Evolutionary conservation across 805 yeast species (phyloP).

Genomic region (Saccharomycopsis microspora): DNA sequence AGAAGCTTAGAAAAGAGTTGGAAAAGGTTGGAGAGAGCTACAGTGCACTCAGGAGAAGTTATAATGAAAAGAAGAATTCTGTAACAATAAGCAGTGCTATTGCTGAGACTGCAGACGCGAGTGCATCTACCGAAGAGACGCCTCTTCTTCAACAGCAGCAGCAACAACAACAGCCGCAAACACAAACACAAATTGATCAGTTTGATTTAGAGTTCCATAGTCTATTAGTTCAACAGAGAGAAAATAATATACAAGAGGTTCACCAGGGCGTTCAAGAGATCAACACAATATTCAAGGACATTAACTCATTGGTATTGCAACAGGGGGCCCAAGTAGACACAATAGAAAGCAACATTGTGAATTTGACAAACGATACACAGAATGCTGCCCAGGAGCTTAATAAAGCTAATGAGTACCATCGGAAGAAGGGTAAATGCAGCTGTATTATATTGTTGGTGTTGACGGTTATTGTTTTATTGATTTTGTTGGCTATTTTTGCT

Average conservation of each 20-base stretch:
- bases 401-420: slow-evolving; percentile 70
- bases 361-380: slow-evolving; percentile 51
- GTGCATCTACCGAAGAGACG: slow-evolving; percentile 16
- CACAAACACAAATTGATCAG: slow-evolving; percentile 24
- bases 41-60: slow-evolving; percentile 31
- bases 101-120: slow-evolving; percentile 13
- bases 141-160: slow-evolving; percentile 23
- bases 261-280: slow-evolving; percentile 76
- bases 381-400: slow-evolving; percentile 59
- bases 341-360: slow-evolving; percentile 67
- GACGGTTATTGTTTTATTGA: slow-evolving; percentile 43
- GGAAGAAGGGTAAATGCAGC: slow-evolving; percentile 59
- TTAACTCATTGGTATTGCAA: slow-evolving; percentile 66
- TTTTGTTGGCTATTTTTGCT: slow-evolving; percentile 37
- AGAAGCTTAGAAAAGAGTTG: slow-evolving; percentile 44
- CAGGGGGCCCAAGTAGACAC: slow-evolving; percentile 82
- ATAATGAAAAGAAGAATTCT: slow-evolving; percentile 36
- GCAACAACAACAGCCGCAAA: slow-evolving; percentile 12
- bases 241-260: slow-evolving; percentile 58
- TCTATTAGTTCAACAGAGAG: slow-evolving; percentile 58
- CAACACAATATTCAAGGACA: slow-evolving; percentile 72
- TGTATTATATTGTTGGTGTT: slow-evolving; percentile 52
- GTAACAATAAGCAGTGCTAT: slow-evolving; percentile 24
- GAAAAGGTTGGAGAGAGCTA: slow-evolving; percentile 37
- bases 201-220: slow-evolving; percentile 55